These are phyloP conservation scores for cucumber (Cucumis sativus) DNA, from an alignment of 306 rosid species.

Conservation along the genomic window Cucumber_9930_V3 NC_026657.2:31097501-31098000, in stretches of 20 bases:
- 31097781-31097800: background rate
- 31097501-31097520: too few relatives aligned
- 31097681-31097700: background rate
- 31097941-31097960: too few relatives aligned
- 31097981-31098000: too few relatives aligned
- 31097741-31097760: background rate
- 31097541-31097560: background rate
- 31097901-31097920: too few relatives aligned
- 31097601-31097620: background rate
- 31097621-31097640: background rate
- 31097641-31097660: background rate
- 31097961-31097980: too few relatives aligned
- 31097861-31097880: background rate
- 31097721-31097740: background rate
- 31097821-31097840: background rate
- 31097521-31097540: too few relatives aligned
- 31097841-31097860: background rate
- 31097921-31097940: too few relatives aligned
- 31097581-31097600: background rate
- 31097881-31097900: background rate
- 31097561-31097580: background rate
- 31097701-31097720: slow-evolving; percentile 3
- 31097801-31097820: background rate
- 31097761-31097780: background rate
- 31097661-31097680: too few relatives aligned